Evolutionary conservation across 2,329 filamentous ascomycete species (phyloP).

Genomic region (Neospermospora avenae): DNA sequence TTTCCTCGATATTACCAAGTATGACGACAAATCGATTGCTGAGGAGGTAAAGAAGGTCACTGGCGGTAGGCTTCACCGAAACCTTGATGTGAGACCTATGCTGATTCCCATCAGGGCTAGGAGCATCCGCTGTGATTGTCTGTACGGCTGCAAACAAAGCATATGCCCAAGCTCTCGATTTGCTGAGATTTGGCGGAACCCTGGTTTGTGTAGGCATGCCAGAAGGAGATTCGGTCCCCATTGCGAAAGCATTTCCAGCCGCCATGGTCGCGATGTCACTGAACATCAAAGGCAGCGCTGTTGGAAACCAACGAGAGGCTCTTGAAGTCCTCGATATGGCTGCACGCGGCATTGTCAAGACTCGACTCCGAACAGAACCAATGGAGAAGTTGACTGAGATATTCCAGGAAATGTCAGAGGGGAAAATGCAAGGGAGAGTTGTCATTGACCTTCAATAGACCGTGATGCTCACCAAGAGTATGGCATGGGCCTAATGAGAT

Average conservation of each 20-base stretch:
- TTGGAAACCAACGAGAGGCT: constrained; percentile 49
- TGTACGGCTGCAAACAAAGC: constrained; percentile 48
- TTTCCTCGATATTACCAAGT: constrained; percentile 60
- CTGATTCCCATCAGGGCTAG: constrained; percentile 9
- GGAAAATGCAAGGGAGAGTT: constrained; percentile 44
- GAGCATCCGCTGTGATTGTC: constrained; percentile 48
- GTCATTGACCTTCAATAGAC: constrained; percentile 42
- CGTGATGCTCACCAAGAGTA: not conserved
- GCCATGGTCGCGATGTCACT: constrained; percentile 41
- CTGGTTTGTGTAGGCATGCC: constrained; percentile 52
- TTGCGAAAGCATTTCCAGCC: constrained; percentile 43
- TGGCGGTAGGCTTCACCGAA: constrained; percentile 37
- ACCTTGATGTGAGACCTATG: not conserved
- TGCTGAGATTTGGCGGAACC: constrained; percentile 48
- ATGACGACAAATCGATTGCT: constrained; percentile 46
- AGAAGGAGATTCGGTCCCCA: constrained; percentile 42
- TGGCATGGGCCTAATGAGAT: not conserved
- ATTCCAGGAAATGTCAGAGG: constrained; percentile 44
- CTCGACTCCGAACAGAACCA: constrained; percentile 43
- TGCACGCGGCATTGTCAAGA: constrained; percentile 45
- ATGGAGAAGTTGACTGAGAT: constrained; percentile 45
- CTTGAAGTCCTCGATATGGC: constrained; percentile 47
- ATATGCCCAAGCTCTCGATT: constrained; percentile 46
- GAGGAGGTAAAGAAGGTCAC: constrained; percentile 55
- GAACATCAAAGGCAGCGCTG: constrained; percentile 47